Percentiles rank a stretch among this genome's conserved stretches.
phyloP scores from a whole-genome alignment of 176 grass and related monocot genomes.

The Saccharum officinarum region DNA sequence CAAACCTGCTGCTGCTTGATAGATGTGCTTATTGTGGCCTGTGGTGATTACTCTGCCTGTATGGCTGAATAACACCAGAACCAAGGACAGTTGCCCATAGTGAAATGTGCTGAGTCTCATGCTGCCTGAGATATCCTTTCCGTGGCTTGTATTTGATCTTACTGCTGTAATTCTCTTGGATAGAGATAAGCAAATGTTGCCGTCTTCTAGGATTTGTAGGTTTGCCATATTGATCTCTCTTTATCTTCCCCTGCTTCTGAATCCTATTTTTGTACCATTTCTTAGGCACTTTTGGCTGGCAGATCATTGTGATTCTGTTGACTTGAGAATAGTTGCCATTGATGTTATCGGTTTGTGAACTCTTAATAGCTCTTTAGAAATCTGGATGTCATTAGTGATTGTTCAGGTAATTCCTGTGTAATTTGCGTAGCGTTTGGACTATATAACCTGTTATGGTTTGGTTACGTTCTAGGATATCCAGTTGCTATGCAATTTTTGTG shows the following conservation, averaged over 20 bases:
- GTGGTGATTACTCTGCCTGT: constrained; percentile 15
- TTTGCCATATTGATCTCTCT: background rate
- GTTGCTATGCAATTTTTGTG: too few relatives aligned
- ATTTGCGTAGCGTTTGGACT: background rate
- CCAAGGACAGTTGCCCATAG: background rate
- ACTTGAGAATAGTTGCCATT: background rate
- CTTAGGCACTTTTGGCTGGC: background rate
- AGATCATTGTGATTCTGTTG: background rate
- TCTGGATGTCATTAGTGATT: background rate
- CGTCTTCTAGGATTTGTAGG: constrained; percentile 25
- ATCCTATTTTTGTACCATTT: constrained; percentile 33
- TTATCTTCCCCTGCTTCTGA: background rate
- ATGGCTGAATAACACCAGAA: constrained; percentile 17
- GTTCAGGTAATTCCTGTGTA: too few relatives aligned
- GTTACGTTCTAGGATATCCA: too few relatives aligned
- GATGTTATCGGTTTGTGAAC: background rate
- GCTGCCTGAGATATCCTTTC: background rate
- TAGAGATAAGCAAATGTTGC: background rate
- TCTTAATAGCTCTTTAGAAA: background rate
- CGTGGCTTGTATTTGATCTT: constrained; percentile 4
- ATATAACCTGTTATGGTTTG: too few relatives aligned
- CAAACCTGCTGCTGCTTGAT: constrained; percentile 44
- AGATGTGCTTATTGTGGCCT: background rate
- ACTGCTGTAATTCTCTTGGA: constrained; percentile 21
- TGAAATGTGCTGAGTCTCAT: background rate